Evolutionary conservation across 23 red algal species (phyloP).

Genomic region (Gracilariopsis chorda): DNA sequence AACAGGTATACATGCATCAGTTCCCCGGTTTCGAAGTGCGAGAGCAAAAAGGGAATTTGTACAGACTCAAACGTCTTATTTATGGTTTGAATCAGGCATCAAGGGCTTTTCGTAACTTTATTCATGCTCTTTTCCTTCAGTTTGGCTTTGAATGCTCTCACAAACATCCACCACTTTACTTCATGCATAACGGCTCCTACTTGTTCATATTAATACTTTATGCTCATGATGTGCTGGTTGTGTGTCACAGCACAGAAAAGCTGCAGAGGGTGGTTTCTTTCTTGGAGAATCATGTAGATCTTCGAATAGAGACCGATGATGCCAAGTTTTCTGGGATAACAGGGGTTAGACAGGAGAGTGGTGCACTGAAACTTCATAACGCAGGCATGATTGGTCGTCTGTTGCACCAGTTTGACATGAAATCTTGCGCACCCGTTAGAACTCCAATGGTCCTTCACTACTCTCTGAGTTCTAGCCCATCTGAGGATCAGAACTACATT

Average conservation of each 20-base stretch:
- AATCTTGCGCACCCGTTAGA: not conserved
- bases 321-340: not conserved
- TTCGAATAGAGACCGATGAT: not conserved
- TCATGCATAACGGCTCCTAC: too few relatives aligned
- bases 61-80: not conserved
- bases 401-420: constrained; percentile 14
- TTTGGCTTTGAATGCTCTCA: not conserved
- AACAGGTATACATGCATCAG: not conserved
- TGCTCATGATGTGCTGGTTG: not conserved
- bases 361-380: not conserved
- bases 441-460: not conserved
- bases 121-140: not conserved
- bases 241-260: not conserved
- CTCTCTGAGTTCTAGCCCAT: not conserved
- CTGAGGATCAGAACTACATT: not conserved
- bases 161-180: not conserved
- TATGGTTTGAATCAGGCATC: constrained; percentile 16
- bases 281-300: not conserved
- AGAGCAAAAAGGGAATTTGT: not conserved
- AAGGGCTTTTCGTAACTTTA: not conserved
- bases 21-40: not conserved
- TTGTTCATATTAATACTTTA: not conserved
- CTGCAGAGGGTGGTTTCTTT: not conserved
- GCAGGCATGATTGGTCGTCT: not conserved
- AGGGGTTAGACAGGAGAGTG: not conserved